Conservation (phyloP, 2,329 filamentous ascomycete genomes). For the Aspergillus uvarum region DNA sequence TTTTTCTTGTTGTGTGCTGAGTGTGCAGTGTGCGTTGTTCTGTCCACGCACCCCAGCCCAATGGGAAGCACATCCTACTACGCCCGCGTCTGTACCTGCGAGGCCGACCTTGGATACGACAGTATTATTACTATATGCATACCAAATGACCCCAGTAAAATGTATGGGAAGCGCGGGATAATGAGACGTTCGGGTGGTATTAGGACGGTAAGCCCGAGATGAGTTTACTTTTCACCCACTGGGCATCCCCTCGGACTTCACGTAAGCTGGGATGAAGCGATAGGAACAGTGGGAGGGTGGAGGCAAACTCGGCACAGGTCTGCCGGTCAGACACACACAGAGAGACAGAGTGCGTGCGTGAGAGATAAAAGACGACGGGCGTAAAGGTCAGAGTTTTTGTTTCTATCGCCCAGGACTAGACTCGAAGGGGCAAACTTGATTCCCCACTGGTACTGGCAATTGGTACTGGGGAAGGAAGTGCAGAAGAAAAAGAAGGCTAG, state of each 20-base stretch:
- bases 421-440: conserved; percentile 8
- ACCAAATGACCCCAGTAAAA: background rate
- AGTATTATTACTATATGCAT: background rate
- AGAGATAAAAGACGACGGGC: conserved; percentile 13
- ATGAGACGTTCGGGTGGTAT: background rate
- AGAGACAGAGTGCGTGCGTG: conserved; percentile 1
- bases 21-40: background rate
- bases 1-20: background rate
- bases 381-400: conserved; percentile 26
- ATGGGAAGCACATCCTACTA: background rate
- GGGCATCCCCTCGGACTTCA: background rate
- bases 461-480: conserved; percentile 10
- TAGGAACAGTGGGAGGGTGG: conserved; percentile 14
- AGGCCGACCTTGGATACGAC: background rate
- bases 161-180: background rate
- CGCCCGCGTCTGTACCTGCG: background rate
- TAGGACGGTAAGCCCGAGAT: background rate
- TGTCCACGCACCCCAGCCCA: background rate
- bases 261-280: conserved; percentile 5
- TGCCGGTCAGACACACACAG: conserved; percentile 18
- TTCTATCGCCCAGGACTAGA: conserved; percentile 13
- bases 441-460: background rate
- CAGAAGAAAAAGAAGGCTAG: conserved; percentile 7
- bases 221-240: background rate
- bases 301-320: conserved; percentile 25